Conservation (phyloP, 176 grass and related monocot species). For the Alloteropsis semialata region DNA sequence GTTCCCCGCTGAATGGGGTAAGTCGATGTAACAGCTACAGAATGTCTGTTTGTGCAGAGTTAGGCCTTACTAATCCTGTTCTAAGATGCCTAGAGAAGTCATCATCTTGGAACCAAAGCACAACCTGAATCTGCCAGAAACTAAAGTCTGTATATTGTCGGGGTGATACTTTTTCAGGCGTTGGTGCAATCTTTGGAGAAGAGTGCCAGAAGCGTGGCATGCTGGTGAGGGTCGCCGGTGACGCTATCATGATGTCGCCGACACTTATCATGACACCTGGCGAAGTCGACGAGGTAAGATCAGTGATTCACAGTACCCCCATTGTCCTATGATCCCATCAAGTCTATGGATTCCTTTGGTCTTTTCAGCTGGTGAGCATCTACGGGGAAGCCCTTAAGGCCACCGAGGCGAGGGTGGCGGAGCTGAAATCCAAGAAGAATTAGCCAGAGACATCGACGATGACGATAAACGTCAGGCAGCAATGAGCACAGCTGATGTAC, state of each 20-base stretch:
- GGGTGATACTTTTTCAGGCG: constrained; percentile 51
- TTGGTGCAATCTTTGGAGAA: constrained; percentile 80
- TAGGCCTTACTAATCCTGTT: background rate
- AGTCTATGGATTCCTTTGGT: background rate
- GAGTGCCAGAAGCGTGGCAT: constrained; percentile 90
- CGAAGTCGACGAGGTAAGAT: constrained; percentile 79
- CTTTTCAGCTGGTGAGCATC: constrained; percentile 70
- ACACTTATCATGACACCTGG: constrained; percentile 55
- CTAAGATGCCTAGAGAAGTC: background rate
- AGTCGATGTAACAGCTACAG: background rate
- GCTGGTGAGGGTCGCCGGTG: constrained; percentile 82
- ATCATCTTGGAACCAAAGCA: background rate
- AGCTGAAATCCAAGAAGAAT: constrained; percentile 58
- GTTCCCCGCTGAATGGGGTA: constrained; percentile 96
- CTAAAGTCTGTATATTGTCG: background rate
- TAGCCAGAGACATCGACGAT: background rate
- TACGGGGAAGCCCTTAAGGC: constrained; percentile 73
- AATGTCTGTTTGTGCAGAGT: background rate
- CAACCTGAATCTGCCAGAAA: background rate
- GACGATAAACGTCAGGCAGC: background rate
- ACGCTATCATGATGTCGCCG: constrained; percentile 94
- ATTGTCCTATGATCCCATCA: background rate
- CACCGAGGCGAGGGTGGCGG: constrained; percentile 68
- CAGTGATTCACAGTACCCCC: background rate
- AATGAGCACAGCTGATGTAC: background rate